Evolutionary conservation across 1,139 yeast species (phyloP).

Genomic region (Debaryomyces nepalensis): DNA sequence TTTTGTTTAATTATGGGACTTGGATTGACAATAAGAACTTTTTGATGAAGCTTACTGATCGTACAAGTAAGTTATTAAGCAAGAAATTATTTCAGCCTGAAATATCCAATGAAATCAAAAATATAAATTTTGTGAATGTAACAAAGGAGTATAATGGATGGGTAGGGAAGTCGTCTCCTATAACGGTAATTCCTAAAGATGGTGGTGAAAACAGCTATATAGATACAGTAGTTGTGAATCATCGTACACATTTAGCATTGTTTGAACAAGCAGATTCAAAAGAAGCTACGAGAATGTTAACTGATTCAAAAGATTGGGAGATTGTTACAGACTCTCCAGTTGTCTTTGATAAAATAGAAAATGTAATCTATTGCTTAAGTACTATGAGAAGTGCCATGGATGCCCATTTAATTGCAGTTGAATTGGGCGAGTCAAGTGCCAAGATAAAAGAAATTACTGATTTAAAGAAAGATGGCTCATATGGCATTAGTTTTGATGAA

Average conservation of each 20-base stretch:
- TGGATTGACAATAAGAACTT: slow-evolving; percentile 68
- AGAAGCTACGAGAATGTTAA: slow-evolving; percentile 53
- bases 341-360: slow-evolving; percentile 56
- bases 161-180: slow-evolving; percentile 51
- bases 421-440: slow-evolving; percentile 20
- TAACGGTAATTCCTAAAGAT: slow-evolving; percentile 33
- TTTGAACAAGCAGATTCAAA: slow-evolving; percentile 54
- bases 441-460: slow-evolving; percentile 26
- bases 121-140: slow-evolving; percentile 38
- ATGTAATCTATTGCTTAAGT: slow-evolving; percentile 64
- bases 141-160: slow-evolving; percentile 55
- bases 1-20: slow-evolving; percentile 66
- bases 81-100: slow-evolving; percentile 53
- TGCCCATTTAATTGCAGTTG: slow-evolving; percentile 34
- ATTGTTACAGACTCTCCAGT: slow-evolving; percentile 59
- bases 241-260: slow-evolving; percentile 73
- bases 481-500: slow-evolving; percentile 49
- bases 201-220: slow-evolving; percentile 62
- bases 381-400: slow-evolving; percentile 49
- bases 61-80: slow-evolving; percentile 65
- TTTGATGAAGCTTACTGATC: slow-evolving; percentile 68
- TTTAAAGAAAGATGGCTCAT: slow-evolving; percentile 33
- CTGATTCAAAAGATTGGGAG: slow-evolving; percentile 68
- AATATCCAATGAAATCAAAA: slow-evolving; percentile 19
- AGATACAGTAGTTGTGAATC: slow-evolving; percentile 65